Evolutionary conservation across 2,329 filamentous ascomycete genomes (phyloP).

Genomic region (Penicillium sp.): DNA sequence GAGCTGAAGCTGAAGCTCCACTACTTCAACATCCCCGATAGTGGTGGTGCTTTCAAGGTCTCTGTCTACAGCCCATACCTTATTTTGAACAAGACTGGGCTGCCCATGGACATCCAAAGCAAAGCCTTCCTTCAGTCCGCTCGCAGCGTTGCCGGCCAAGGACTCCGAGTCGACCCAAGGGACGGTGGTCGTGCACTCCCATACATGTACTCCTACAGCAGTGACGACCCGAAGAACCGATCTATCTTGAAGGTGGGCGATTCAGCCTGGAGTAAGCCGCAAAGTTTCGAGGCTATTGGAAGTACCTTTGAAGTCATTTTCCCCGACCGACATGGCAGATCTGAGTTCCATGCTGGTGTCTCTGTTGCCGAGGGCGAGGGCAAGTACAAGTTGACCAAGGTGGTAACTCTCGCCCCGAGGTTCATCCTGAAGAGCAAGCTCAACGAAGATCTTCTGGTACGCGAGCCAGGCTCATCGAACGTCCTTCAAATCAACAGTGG

Average conservation of each 20-base stretch:
- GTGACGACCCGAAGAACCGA: conserved; percentile 85
- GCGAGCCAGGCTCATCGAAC: conserved; percentile 86
- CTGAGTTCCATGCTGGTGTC: conserved; percentile 87
- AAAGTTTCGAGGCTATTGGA: conserved; percentile 96
- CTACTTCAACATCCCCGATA: conserved; percentile 84
- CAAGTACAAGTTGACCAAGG: conserved; percentile 96
- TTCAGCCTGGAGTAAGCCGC: conserved; percentile 93
- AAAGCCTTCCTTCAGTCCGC: conserved; percentile 84
- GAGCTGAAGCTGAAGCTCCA: conserved; percentile 78
- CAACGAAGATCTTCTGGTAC: conserved; percentile 78
- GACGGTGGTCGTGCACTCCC: conserved; percentile 64
- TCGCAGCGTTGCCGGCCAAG: conserved; percentile 77
- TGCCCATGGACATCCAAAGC: conserved; percentile 80
- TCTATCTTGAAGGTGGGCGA: conserved; percentile 82
- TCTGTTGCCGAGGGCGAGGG: conserved; percentile 86
- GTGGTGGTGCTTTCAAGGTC: conserved; percentile 92
- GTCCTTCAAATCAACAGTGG: conserved; percentile 71
- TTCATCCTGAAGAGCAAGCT: conserved; percentile 94
- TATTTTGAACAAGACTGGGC: conserved; percentile 87
- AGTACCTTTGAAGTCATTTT: conserved; percentile 85
- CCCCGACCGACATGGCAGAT: conserved; percentile 63
- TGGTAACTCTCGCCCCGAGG: conserved; percentile 85
- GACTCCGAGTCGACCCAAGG: conserved; percentile 52
- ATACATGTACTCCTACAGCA: conserved; percentile 93
- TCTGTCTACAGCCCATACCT: conserved; percentile 94